Evolutionary conservation across 164 flowering plant species (phyloP), one percentile per base, ranked within the genome.

Genomic region (Vitis labrusca): DNA sequence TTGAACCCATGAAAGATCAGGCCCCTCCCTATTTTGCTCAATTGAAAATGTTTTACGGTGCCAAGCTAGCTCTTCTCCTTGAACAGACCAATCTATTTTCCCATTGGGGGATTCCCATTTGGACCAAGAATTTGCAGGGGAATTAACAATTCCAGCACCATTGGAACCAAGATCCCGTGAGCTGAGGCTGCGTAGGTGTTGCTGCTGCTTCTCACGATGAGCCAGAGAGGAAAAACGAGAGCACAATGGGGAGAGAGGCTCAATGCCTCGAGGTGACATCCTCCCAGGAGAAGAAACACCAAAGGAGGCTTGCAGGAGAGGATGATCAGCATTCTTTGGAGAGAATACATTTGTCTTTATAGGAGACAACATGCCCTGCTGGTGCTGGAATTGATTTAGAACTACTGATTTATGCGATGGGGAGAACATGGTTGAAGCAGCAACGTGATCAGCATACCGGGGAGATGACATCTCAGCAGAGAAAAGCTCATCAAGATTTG

Each of bases 221-320:
- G 96, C 80, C 27, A 94, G 69, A 54, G 84, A 76, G 1, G 94
- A 81, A 14, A 85, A 61, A 0, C 95, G 81, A 29, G 95, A 76
- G 69, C 85, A 75, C 83, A 85, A 81, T 9, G 97, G 97, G 2
- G 99, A 92, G 65, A 86, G 78, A 3, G 97, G 93, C 12, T 94
- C 99, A 69, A 88, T 66, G 50, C 71, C 77, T 48, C 91, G 82
- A 2, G 99, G 97, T 17, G 98, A 92, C 94, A 92, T 88, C 76
- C 94, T 81, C 17, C 98, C 96, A 0, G 92, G 79, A 13, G 93
- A 83, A 27, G 84, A 37, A 37, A 37, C 44, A 37, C 44, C 91
- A 59, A 80, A 85, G 9, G 96, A 79, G 10, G 90, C 82, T 74
- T 92, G 98, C 76, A 91, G 61, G 19, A 91, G 68, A 54, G 90